Conservation (phyloP, 805 yeast genomes). For the Middelhovenomyces tepae region DNA sequence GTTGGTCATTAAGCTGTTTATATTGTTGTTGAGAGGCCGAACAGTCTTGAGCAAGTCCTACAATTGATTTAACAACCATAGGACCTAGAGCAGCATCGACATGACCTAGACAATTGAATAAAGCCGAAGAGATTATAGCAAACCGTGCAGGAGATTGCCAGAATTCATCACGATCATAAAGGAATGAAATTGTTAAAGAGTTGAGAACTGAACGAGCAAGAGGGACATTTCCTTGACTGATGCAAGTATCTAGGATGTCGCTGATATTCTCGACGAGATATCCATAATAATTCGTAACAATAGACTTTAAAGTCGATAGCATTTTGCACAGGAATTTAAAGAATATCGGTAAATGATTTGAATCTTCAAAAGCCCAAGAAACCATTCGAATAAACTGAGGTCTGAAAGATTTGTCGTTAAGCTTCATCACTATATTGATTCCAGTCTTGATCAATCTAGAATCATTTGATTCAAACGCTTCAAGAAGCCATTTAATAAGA, state of each 20-base stretch:
- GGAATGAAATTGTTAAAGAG: constrained; percentile 72
- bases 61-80: constrained; percentile 68
- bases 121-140: constrained; percentile 53
- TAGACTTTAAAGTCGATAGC: constrained; percentile 75
- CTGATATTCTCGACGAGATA: constrained; percentile 73
- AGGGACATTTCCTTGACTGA: constrained; percentile 23
- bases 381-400: constrained; percentile 82
- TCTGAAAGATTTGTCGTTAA: constrained; percentile 88
- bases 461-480: constrained; percentile 67
- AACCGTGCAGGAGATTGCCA: constrained; percentile 88
- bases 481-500: constrained; percentile 60
- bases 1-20: constrained; percentile 56
- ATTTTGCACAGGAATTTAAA: constrained; percentile 79
- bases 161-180: constrained; percentile 85
- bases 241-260: constrained; percentile 38
- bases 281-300: constrained; percentile 80
- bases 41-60: constrained; percentile 64
- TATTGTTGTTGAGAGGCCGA: constrained; percentile 47
- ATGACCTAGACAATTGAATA: constrained; percentile 56
- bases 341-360: constrained; percentile 59
- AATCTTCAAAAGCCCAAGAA: constrained; percentile 55
- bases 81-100: constrained; percentile 72
- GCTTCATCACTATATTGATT: constrained; percentile 71
- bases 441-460: constrained; percentile 65
- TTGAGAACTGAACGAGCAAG: constrained; percentile 66